A percentile compares a stretch with the other conserved stretches of the same genome.
phyloP scores from a whole-genome alignment of 495 filamentous ascomycete species.

The Neurospora terricola region DNA sequence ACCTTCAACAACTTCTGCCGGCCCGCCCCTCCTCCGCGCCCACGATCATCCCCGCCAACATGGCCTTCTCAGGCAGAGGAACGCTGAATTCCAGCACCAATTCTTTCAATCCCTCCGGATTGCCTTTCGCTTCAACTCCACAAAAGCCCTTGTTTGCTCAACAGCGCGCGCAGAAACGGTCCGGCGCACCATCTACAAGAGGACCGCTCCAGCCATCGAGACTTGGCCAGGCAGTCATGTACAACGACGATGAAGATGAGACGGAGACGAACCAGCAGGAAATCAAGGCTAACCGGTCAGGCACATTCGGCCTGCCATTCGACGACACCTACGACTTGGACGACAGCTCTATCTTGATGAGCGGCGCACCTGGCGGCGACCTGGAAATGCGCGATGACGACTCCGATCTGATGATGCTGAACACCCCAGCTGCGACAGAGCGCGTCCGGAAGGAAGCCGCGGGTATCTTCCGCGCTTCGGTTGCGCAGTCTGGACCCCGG shows the following conservation, averaged over 20 bases:
- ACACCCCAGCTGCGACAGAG: constrained; percentile 37
- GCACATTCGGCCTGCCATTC: constrained; percentile 24
- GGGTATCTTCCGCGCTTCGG: constrained; percentile 34
- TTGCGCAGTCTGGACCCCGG: constrained; percentile 24
- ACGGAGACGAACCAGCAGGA: constrained; percentile 19
- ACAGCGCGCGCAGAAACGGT: constrained; percentile 25
- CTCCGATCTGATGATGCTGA: constrained; percentile 36
- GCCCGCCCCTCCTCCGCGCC: constrained; percentile 51
- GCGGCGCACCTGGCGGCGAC: background rate
- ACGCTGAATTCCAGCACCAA: constrained; percentile 31
- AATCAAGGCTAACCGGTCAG: constrained; percentile 22
- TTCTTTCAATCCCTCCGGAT: constrained; percentile 33
- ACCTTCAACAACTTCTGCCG: background rate
- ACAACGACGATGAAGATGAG: constrained; percentile 20
- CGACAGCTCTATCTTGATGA: constrained; percentile 24
- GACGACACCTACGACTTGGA: constrained; percentile 23
- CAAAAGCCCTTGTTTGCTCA: constrained; percentile 25
- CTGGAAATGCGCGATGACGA: constrained; percentile 19
- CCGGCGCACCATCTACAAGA: constrained; percentile 6
- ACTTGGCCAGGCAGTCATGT: constrained; percentile 25
- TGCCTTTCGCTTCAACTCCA: constrained; percentile 25
- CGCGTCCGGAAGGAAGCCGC: constrained; percentile 34
- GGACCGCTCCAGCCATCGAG: constrained; percentile 24
- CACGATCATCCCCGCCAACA: constrained; percentile 56
- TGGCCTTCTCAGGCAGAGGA: constrained; percentile 48